Base-by-base conservation (phyloP, 495 filamentous ascomycete species). In the Penicillium taxi region DNA sequence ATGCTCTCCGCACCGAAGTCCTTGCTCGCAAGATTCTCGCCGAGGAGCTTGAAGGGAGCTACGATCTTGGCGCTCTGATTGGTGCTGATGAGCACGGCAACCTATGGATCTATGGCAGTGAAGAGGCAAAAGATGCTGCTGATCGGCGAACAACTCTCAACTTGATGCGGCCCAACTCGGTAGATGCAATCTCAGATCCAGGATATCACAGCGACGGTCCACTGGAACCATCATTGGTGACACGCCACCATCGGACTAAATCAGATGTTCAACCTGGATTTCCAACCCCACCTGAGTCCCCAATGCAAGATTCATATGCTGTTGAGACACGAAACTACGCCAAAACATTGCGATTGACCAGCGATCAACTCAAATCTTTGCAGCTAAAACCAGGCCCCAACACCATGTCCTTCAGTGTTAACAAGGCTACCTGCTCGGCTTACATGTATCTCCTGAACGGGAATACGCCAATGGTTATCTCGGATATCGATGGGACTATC, bases 401-500 rank as follows among this genome's bases (percentile, higher is more conserved):
- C 58, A 70, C 78, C 3, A 90, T 96, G 75, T 88, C 85, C 50
- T 99, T 99, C 58, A 95, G 82, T 20, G 91, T 99, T 28, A 96
- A 96, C 59, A 73, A 84, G 41, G 89, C 93, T 1, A 94, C 84
- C 0, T 96, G 93, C 62, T 76, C 77, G 22, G 93, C 88, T 2
- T 81, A 71, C 44, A 95, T 99, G 83, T 99, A 82, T 48, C 72
- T 90, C 37, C 96, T 91, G 91, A 80, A 73, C 46, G 74, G 89
- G 41, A 84, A 91, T 45, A 80, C 78, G 0, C 93, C 91, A 0
- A 87, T 96, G 32, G 90, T 99, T 16, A 95, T 99, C 44, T 96
- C 89, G 9, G 91, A 99, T 62, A 95, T 99, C 48, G 91, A 99
- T 64, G 91, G 91, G 15, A 99, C 91, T 14, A 99, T 99, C 47